These are phyloP conservation scores for Pulveroboletus sp. DNA, from an alignment of 768 basidiomycete genomes.

Conservation along the genomic window DNA sequence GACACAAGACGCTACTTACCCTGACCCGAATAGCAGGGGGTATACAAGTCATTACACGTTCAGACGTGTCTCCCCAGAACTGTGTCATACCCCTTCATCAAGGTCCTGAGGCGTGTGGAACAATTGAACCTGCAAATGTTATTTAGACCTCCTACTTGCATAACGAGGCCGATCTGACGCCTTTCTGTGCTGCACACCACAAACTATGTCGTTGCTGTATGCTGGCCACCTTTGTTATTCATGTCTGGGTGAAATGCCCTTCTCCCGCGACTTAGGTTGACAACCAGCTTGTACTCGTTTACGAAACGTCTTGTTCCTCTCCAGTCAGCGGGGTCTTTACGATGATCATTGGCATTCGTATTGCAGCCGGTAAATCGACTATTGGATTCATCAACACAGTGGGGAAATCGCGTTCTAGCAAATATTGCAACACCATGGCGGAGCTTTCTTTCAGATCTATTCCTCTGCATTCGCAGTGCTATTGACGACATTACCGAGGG, in stretches of 20 bases:
- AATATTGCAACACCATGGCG: neutral
- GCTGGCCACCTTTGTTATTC: neutral
- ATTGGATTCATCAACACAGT: conserved; percentile 44
- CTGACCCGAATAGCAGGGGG: no score
- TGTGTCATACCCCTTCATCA: no score
- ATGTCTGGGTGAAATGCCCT: neutral
- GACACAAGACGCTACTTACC: no score
- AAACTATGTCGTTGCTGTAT: neutral
- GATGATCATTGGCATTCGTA: conserved; percentile 35
- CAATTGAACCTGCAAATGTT: conserved; percentile 32
- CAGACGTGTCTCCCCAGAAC: no score
- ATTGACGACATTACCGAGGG: conserved; percentile 23
- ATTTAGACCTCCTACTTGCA: conserved; percentile 45
- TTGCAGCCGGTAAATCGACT: conserved; percentile 28
- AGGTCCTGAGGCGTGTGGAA: conserved; percentile 18
- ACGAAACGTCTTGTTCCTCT: conserved; percentile 33
- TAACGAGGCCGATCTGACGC: neutral
- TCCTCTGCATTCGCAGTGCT: conserved; percentile 7
- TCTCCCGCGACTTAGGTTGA: conserved; percentile 25
- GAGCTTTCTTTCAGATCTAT: conserved; percentile 12
- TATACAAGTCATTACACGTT: no score
- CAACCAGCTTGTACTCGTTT: conserved; percentile 30
- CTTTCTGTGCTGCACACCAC: no score
- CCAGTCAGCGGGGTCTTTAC: conserved; percentile 32
- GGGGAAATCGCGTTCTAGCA: conserved; percentile 23